These are phyloP conservation scores for Pyracantha coccinea DNA, from an alignment of 331 rosid species.

Conservation along the genomic window DNA sequence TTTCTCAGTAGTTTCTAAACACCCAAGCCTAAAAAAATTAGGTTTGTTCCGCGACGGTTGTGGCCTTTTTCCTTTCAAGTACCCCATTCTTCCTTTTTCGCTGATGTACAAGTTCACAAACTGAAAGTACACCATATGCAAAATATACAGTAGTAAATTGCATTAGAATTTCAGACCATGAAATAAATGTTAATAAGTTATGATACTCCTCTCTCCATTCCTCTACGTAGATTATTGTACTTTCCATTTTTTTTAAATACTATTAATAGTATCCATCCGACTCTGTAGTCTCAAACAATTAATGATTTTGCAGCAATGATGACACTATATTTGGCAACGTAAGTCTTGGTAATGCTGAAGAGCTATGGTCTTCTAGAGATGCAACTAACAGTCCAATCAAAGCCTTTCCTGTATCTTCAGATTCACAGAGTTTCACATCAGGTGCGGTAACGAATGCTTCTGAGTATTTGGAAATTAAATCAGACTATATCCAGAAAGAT, in stretches of 20 bases:
- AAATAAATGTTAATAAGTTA: background rate
- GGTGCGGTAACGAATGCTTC: constrained; percentile 28
- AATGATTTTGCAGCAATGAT: constrained; percentile 78
- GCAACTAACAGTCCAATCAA: constrained; percentile 32
- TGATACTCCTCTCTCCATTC: background rate
- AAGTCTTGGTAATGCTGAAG: constrained; percentile 54
- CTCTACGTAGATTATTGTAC: background rate
- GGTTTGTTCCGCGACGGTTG: too few species aligned
- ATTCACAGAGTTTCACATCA: constrained; percentile 20
- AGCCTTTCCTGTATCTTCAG: constrained; percentile 32
- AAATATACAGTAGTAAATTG: background rate
- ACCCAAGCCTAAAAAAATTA: too few species aligned
- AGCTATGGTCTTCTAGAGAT: constrained; percentile 68
- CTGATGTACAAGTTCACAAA: too few species aligned
- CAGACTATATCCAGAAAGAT: constrained; percentile 34
- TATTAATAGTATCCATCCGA: constrained; percentile 30
- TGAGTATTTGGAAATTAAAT: constrained; percentile 39
- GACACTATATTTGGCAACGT: constrained; percentile 61
- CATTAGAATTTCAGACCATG: background rate
- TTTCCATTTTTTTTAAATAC: background rate
- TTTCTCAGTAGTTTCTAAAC: background rate
- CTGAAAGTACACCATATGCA: background rate
- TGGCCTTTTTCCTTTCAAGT: too few species aligned
- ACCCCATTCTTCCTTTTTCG: too few species aligned
- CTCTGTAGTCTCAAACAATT: constrained; percentile 57